phyloP scores from a whole-genome alignment of 176 grass and related monocot species.

The Cymbopogon citratus region DNA sequence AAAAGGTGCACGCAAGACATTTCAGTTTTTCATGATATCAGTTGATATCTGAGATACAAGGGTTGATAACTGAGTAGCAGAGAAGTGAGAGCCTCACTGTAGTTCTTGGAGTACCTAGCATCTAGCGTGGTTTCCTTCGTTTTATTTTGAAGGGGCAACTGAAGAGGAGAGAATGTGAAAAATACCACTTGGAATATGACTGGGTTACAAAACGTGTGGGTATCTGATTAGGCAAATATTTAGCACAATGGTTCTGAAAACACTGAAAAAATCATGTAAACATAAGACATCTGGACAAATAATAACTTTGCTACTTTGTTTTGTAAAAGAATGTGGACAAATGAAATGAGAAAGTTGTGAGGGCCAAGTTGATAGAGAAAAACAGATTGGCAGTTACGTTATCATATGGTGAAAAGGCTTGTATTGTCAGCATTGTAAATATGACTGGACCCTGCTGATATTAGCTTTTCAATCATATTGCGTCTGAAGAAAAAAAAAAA shows the following conservation, averaged over 20 bases:
- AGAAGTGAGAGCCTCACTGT: background rate
- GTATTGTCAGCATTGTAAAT: background rate
- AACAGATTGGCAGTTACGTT: background rate
- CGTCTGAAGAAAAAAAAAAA: no score
- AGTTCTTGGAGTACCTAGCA: no score
- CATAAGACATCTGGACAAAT: slow-evolving; percentile 5
- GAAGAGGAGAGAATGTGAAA: no score
- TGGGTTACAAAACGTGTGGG: no score
- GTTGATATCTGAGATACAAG: background rate
- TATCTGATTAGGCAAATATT: no score
- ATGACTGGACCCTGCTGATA: slow-evolving; percentile 3
- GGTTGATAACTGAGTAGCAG: background rate
- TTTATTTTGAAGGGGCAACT: no score
- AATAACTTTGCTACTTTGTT: background rate
- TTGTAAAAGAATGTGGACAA: slow-evolving; percentile 19
- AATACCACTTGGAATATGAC: no score
- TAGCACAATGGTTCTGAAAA: no score
- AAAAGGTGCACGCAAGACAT: background rate
- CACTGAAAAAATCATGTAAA: background rate
- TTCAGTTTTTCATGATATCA: background rate
- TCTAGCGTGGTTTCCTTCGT: no score
- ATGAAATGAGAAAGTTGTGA: background rate
- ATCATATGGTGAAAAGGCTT: background rate
- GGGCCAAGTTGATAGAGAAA: background rate
- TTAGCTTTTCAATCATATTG: slow-evolving; percentile 14